Evolutionary conservation across 1,284 basidiomycete genomes (phyloP).

Genomic region (Moesziomyces antarcticus): DNA sequence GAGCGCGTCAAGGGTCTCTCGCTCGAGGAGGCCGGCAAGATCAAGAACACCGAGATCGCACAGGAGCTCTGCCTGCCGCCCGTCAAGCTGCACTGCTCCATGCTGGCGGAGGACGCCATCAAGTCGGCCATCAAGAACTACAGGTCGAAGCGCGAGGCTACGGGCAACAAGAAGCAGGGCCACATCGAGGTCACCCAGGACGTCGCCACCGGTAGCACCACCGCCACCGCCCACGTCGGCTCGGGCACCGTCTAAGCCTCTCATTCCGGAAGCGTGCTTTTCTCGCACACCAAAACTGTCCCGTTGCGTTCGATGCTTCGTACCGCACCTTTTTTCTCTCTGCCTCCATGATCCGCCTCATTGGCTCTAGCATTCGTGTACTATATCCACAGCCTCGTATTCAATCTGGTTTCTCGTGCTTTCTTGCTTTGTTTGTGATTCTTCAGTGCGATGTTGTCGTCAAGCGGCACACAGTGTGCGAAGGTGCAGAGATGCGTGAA

Average conservation of each 20-base stretch:
- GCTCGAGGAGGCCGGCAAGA: constrained; percentile 91
- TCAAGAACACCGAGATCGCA: constrained; percentile 99
- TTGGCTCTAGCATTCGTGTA: constrained; percentile 26
- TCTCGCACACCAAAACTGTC: not conserved
- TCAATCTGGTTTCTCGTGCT: constrained; percentile 2
- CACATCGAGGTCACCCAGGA: constrained; percentile 83
- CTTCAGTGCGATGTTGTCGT: not conserved
- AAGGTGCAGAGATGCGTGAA: not conserved
- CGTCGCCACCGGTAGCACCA: constrained; percentile 75
- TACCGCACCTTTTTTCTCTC: too few species aligned
- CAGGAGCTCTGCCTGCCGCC: constrained; percentile 88
- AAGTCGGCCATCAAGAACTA: constrained; percentile 69
- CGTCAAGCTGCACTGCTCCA: constrained; percentile 82
- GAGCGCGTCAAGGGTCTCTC: constrained; percentile 96
- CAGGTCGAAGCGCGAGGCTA: constrained; percentile 56
- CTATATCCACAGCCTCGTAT: constrained; percentile 21
- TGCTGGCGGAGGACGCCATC: constrained; percentile 98
- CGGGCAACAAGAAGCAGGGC: constrained; percentile 69
- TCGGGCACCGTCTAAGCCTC: constrained; percentile 51
- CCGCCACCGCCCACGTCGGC: constrained; percentile 75
- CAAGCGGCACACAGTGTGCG: not conserved
- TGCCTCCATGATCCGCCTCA: not conserved
- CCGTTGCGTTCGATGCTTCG: not conserved
- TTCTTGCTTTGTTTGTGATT: not conserved
- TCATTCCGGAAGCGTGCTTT: not conserved